Evolutionary conservation across 352 stramenopile species (phyloP).

Genomic region (Pythium guiyangense): DNA sequence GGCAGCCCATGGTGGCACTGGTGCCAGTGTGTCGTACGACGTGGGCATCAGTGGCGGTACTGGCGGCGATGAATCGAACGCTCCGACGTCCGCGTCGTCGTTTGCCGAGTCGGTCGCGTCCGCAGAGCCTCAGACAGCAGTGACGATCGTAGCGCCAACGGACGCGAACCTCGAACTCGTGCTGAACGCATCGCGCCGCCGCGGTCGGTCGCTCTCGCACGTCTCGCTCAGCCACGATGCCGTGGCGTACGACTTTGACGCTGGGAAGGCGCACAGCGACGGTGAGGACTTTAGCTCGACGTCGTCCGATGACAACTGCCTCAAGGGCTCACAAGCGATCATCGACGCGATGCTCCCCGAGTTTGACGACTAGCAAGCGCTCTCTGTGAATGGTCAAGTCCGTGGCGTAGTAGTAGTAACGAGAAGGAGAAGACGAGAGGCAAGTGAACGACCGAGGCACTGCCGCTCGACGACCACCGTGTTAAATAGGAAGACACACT

Average conservation of each 20-base stretch:
- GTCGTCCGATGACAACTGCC: slow-evolving; percentile 23
- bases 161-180: slow-evolving; percentile 4
- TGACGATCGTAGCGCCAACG: neutral
- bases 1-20: too few relatives aligned
- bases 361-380: slow-evolving; percentile 2
- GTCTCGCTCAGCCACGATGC: slow-evolving; percentile 5
- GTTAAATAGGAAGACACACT: neutral
- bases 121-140: neutral
- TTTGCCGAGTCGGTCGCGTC: neutral
- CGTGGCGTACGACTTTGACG: slow-evolving; percentile 16
- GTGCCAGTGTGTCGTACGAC: too few relatives aligned
- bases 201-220: slow-evolving; percentile 46
- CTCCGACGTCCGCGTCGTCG: neutral
- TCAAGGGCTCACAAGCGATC: slow-evolving; percentile 14
- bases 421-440: neutral
- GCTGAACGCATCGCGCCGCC: slow-evolving; percentile 3
- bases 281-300: slow-evolving; percentile 39
- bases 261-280: slow-evolving; percentile 32
- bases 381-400: neutral
- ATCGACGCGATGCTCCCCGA: slow-evolving; percentile 13
- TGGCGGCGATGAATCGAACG: neutral
- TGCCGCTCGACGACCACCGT: too few relatives aligned
- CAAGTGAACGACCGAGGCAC: neutral
- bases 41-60: neutral
- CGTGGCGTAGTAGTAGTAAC: neutral